Base-by-base conservation (phyloP, 2,329 filamentous ascomycete genomes). In the Colletotrichum tropicale region DNA sequence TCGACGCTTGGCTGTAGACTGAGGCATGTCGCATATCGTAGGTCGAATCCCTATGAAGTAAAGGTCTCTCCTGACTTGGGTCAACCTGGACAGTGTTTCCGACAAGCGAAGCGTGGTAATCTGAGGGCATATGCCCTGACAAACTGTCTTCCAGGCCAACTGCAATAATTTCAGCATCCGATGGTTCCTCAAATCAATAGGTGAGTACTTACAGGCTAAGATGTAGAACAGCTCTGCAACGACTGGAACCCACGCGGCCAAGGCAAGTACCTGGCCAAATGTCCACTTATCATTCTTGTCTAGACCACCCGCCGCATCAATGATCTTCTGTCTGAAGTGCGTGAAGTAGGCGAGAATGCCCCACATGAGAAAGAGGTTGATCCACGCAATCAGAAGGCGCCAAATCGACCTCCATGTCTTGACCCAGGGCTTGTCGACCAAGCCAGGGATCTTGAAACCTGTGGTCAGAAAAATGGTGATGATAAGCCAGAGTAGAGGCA, bases 161-260 rank as follows among this genome's bases (percentile, higher is more conserved):
- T 76, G 26, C 6, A 60, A 15, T 1, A 8, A 2, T 4, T 3
- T 74, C 12, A 76, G 60, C 30, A n/a, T 4, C 18, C 16, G 4
- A 1, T 2, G 15, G 6, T 10, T 21, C 13, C 13, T 38, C 6
- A 43, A 16, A 16, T 30, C 4, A 16, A 26, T n/a, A 28, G 8
- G 5, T 13, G n/a, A 15, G n/a, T 10, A 78, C 81, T 77, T 55
- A 83, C 81, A 81, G 3, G 79, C 78, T 21, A 80, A 77, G 4
- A 82, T 77, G 28, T 78, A 77, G 3, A 71, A 58, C n/a, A 83
- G 66, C 18, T 83, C 82, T 7, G 82, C 78, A 1, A 78, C 34
- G 2, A 83, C 78, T 0, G 82, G 81, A 10, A 79, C 75, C 82
- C 83, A 84, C 0, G 80, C 81, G 6, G 80, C 80, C 21, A 84